These are phyloP conservation scores for Rhododendron simsii DNA, from an alignment of 148 eudicot genomes.

Conservation along the genomic window DNA sequence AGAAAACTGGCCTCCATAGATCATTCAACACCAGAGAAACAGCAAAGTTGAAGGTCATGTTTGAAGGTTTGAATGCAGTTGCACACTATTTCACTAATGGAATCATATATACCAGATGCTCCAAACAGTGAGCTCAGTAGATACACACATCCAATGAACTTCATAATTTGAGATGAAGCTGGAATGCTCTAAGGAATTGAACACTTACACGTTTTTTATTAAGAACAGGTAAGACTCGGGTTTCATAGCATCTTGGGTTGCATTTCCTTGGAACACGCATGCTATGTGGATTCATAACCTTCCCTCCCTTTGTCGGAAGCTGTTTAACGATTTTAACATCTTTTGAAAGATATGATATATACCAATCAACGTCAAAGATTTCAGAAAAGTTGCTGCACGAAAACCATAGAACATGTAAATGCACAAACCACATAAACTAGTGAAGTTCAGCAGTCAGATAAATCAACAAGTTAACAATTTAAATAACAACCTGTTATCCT, in stretches of 20 bases:
- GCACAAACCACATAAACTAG: not conserved
- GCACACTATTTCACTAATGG: not conserved
- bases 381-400: constrained; percentile 68
- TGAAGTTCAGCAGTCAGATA: constrained; percentile 1
- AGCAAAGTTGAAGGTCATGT: not conserved
- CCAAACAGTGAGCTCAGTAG: not conserved
- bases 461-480: not conserved
- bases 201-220: constrained; percentile 63
- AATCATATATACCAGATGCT: not conserved
- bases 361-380: constrained; percentile 73
- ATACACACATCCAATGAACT: not conserved
- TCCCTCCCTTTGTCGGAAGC: constrained; percentile 53
- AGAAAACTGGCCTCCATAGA: not conserved
- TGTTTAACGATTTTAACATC: constrained; percentile 65
- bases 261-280: constrained; percentile 76
- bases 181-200: not conserved
- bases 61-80: not conserved
- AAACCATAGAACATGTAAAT: not conserved
- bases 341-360: constrained; percentile 53
- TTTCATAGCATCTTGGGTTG: constrained; percentile 48
- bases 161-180: not conserved
- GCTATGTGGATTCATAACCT: constrained; percentile 33
- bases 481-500: constrained; percentile 63
- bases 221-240: constrained; percentile 63
- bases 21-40: not conserved